Percentiles rank a stretch among this genome's conserved stretches.
Evolutionary conservation across 1,139 yeast genomes (phyloP).

Genomic region (Eremothecium sinecaudum): DNA sequence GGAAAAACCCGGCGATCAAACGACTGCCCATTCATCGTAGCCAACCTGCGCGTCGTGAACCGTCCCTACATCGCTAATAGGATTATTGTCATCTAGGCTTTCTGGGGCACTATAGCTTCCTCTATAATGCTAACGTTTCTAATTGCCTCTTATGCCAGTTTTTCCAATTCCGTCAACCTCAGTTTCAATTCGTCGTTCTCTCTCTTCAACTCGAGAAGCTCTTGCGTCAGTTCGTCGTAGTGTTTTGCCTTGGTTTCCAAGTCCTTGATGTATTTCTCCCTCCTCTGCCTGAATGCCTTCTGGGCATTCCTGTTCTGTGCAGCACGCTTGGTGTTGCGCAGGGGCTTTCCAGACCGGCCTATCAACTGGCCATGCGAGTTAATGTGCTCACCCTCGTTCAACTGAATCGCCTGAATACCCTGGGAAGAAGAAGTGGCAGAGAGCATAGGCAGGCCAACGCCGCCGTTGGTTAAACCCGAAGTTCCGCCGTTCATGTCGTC

Average conservation of each 20-base stretch:
- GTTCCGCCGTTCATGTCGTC: constrained; percentile 1
- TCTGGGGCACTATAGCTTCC: too few relatives aligned
- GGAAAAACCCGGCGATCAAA: too few relatives aligned
- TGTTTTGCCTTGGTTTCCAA: constrained; percentile 62
- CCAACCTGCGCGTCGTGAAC: too few relatives aligned
- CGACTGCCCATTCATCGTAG: too few relatives aligned
- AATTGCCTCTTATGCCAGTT: constrained; percentile 7
- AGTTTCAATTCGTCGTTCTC: constrained; percentile 69
- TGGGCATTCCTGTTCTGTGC: constrained; percentile 86
- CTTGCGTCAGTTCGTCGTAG: constrained; percentile 48
- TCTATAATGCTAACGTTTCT: too few relatives aligned
- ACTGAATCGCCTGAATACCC: constrained; percentile 6
- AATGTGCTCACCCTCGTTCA: constrained; percentile 17
- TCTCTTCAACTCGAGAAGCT: constrained; percentile 52
- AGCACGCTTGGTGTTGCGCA: constrained; percentile 68
- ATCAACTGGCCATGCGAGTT: constrained; percentile 20
- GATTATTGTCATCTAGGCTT: too few relatives aligned
- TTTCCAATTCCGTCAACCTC: constrained; percentile 31
- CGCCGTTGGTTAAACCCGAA: constrained; percentile 1
- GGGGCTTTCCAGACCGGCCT: constrained; percentile 38
- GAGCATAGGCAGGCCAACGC: constrained; percentile 2
- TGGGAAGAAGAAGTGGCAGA: constrained; percentile 6
- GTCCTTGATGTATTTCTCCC: constrained; percentile 68
- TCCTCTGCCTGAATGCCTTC: constrained; percentile 74
- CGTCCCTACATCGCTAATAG: too few relatives aligned